Percentiles rank a stretch among this genome's conserved stretches.
phyloP scores from a whole-genome alignment of 1,139 yeast genomes.

The Candida tetrigidarum region DNA sequence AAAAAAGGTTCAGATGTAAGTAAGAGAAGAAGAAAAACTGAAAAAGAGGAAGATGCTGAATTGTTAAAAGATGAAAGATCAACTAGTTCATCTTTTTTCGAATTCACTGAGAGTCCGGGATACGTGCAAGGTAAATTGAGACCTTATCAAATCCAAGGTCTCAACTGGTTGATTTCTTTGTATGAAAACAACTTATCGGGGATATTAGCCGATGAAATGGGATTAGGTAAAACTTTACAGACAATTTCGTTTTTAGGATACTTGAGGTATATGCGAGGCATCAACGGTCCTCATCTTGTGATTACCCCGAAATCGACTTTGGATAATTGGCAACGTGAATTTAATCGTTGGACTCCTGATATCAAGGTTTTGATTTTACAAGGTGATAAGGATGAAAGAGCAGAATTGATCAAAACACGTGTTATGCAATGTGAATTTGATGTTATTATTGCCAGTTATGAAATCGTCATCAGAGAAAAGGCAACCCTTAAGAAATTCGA shows the following conservation, averaged over 20 bases:
- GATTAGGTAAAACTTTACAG: conserved; percentile 93
- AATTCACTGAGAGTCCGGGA: conserved; percentile 67
- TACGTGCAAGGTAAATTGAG: conserved; percentile 67
- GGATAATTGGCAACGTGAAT: conserved; percentile 82
- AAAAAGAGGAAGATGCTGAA: conserved; percentile 74
- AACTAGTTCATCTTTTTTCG: conserved; percentile 48
- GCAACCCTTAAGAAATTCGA: conserved; percentile 62
- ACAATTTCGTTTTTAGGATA: conserved; percentile 85
- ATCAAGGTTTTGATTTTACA: conserved; percentile 68
- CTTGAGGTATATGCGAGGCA: conserved; percentile 59
- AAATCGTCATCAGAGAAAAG: conserved; percentile 77
- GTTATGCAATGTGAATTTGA: conserved; percentile 70
- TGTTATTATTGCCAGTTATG: conserved; percentile 74
- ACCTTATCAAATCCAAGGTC: conserved; percentile 90
- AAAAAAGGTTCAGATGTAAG: conserved; percentile 22
- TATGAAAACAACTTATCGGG: conserved; percentile 88
- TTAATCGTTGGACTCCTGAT: conserved; percentile 79
- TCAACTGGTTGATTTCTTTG: conserved; percentile 87
- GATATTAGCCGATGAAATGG: conserved; percentile 98
- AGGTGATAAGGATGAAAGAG: conserved; percentile 73
- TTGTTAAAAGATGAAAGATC: conserved; percentile 58
- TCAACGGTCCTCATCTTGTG: conserved; percentile 74
- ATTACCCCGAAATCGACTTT: conserved; percentile 80
- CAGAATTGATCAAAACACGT: conserved; percentile 50
- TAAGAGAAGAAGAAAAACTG: conserved; percentile 57